phyloP scores from a whole-genome alignment of 2,329 filamentous ascomycete species.

The Pseudocercospora fuligena region DNA sequence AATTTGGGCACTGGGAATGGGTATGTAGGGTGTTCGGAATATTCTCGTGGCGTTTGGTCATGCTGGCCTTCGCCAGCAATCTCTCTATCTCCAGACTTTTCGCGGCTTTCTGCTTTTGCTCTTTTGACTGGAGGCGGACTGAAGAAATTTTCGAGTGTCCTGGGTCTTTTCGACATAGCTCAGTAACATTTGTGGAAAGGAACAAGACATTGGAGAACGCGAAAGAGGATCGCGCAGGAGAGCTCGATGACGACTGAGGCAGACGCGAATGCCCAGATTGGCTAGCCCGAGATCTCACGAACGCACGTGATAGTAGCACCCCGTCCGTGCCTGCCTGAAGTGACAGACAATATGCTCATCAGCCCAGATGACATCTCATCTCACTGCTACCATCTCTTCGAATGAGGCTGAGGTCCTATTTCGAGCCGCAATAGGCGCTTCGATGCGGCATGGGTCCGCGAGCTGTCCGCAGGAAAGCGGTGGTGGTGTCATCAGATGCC shows the following conservation, averaged over 20 bases:
- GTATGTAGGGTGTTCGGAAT: constrained; percentile 56
- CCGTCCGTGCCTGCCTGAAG: neutral
- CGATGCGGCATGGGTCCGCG: constrained; percentile 39
- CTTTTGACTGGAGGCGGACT: constrained; percentile 52
- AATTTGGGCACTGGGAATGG: constrained; percentile 58
- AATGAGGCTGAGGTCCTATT: neutral
- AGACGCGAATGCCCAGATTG: neutral
- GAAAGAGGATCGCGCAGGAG: neutral
- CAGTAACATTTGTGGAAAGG: neutral
- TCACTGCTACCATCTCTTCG: neutral
- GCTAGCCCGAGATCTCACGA: neutral
- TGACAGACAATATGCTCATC: neutral
- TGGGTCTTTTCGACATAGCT: constrained; percentile 52
- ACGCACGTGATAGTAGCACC: neutral
- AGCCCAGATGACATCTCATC: neutral
- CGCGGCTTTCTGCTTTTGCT: constrained; percentile 35
- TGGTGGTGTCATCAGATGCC: constrained; percentile 29
- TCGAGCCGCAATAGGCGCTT: neutral
- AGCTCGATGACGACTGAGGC: constrained; percentile 1
- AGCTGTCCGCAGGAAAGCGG: constrained; percentile 34
- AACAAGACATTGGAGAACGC: neutral
- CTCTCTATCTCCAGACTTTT: neutral
- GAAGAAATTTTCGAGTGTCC: constrained; percentile 74
- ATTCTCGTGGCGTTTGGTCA: neutral
- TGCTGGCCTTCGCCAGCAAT: neutral